Evolutionary conservation across 2,329 filamentous ascomycete genomes (phyloP), one percentile per base, ranked within the genome.

Genomic region (Arachnomyces sp.): DNA sequence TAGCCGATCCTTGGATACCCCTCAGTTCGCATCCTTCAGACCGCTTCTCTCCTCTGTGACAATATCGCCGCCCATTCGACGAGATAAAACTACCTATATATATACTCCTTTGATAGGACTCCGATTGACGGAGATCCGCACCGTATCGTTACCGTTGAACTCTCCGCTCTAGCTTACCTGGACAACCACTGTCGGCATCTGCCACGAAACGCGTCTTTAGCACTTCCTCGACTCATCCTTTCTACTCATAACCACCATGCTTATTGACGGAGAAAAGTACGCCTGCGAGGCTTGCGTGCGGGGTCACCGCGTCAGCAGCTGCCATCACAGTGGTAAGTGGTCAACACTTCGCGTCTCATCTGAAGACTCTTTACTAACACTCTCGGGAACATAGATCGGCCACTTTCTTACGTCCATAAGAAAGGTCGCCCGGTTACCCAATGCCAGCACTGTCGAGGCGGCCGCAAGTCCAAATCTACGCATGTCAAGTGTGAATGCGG

Each of bases 231-330:
- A 34, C 15, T 16, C 15, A n/a, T n/a, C 33, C 13, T 15, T 9
- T 31, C 35, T 4, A 13, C 17, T 15, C 13, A 17, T 21, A 16
- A 31, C n/a, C n/a, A 21, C 28, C 9, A 51, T 51, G 49, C 45
- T 51, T 42, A 51, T 51, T 38, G 44, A 48, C 35, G 49, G 49
- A 31, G 49, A 51, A 40, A 51, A 51, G 35, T 51, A 44, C 44
- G 49, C 49, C 34, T 51, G 49, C 42, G 86, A 94, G 72, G 89
- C 89, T 70, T 98, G 92, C 72, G 88, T 98, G 63, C 85, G 92
- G 68, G 92, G 92, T 61, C 92, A 98, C 73, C 86, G 92, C 63
- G 92, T 98, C 62, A 96, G 89, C 82, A 95, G 92, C 64, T 98
- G 92, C 74, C 87, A 90, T 66, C 92, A 98, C 68, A 78, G 80